Evolutionary conservation across 371 early-diverging fungal species (phyloP).

Genomic region (Apophysomyces variabilis): DNA sequence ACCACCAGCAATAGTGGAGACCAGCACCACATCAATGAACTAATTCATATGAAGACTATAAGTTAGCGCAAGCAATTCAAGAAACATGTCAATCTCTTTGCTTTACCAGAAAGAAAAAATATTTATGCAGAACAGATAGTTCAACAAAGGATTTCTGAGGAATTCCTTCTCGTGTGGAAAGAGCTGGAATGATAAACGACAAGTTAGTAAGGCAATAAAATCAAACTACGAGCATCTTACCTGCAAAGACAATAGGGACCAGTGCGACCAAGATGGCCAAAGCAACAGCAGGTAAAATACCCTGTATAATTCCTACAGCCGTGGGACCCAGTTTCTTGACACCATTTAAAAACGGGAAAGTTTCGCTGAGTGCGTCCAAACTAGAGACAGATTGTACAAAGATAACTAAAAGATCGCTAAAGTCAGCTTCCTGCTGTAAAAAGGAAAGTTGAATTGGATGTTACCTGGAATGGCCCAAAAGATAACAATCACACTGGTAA

Average conservation of each 20-base stretch:
- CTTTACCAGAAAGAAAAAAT: conserved; percentile 75
- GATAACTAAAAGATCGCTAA: conserved; percentile 32
- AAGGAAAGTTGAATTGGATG: neutral
- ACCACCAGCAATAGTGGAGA: conserved; percentile 75
- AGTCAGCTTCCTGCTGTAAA: neutral
- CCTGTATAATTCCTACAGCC: conserved; percentile 71
- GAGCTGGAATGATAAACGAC: conserved; percentile 18
- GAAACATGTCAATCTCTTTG: no score
- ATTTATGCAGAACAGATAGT: conserved; percentile 63
- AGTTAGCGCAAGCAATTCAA: no score
- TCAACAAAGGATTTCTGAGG: conserved; percentile 67
- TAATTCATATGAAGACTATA: conserved; percentile 18
- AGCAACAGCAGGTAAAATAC: conserved; percentile 78
- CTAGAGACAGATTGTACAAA: conserved; percentile 69
- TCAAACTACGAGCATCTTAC: conserved; percentile 19
- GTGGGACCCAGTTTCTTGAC: conserved; percentile 37
- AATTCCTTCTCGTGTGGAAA: conserved; percentile 75
- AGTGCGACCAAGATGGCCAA: conserved; percentile 74
- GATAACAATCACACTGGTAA: conserved; percentile 61
- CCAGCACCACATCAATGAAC: conserved; percentile 83
- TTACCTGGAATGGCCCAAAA: conserved; percentile 75
- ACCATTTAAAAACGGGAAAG: conserved; percentile 51
- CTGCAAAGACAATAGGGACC: conserved; percentile 71
- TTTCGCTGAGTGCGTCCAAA: conserved; percentile 58
- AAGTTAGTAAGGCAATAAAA: conserved; percentile 6